Conservation (phyloP, 2,329 filamentous ascomycete species). For the Onygenales sp. region DNA sequence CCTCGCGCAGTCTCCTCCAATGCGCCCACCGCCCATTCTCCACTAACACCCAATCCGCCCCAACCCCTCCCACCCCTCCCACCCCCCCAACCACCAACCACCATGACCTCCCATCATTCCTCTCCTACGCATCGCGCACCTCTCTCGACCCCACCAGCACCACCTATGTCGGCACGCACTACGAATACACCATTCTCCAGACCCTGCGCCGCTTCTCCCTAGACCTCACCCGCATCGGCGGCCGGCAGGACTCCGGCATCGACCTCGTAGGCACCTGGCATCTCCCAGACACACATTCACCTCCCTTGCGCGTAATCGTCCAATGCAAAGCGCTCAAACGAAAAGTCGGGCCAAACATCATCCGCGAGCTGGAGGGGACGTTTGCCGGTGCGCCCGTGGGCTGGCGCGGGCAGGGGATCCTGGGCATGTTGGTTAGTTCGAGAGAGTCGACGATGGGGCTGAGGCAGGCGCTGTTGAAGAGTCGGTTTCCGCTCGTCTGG, state of each 20-base stretch:
- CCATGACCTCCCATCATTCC: conserved; percentile 30
- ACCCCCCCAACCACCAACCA: conserved; percentile 25
- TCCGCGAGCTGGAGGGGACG: conserved; percentile 51
- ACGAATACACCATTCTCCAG: conserved; percentile 36
- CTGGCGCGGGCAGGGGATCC: conserved; percentile 56
- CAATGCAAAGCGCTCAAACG: conserved; percentile 37
- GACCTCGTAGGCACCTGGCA: conserved; percentile 39
- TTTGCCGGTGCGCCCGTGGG: conserved; percentile 63
- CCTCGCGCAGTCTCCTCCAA: conserved; percentile 2
- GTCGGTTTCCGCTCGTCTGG: conserved; percentile 62
- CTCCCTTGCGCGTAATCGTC: conserved; percentile 32
- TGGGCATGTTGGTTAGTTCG: conserved; percentile 63
- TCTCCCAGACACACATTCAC: conserved; percentile 23
- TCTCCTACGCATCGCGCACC: conserved; percentile 29
- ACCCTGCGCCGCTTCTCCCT: conserved; percentile 32
- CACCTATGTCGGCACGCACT: conserved; percentile 36
- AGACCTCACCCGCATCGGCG: conserved; percentile 33
- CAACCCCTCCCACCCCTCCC: conserved; percentile 24
- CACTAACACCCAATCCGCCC: conserved; percentile 8
- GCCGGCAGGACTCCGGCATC: conserved; percentile 37
- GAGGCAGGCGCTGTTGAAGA: conserved; percentile 58
- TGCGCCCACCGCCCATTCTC: neutral
- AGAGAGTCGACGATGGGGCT: conserved; percentile 69
- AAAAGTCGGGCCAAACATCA: conserved; percentile 34
- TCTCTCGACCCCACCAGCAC: conserved; percentile 28